Conservation (phyloP, 768 basidiomycete species). For the Cystobasidiopsis lactophilus region DNA sequence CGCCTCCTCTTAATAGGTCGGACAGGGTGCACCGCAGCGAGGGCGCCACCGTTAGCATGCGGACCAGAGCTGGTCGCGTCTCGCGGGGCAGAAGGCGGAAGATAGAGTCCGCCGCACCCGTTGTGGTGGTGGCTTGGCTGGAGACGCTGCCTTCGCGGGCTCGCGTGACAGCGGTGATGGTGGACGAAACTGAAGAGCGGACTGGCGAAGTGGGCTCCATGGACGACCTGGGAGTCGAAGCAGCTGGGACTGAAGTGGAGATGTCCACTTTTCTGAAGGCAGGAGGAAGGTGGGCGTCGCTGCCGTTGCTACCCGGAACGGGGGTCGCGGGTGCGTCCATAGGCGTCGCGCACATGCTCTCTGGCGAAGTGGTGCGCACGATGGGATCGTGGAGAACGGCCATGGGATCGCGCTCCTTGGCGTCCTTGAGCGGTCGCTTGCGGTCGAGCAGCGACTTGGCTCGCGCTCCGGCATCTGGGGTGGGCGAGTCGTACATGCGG, state of each 20-base stretch:
- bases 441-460: constrained; percentile 4
- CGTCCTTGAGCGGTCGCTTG: constrained; percentile 6
- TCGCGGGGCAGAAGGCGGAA: constrained; percentile 90
- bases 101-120: constrained; percentile 69
- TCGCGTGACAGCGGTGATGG: constrained; percentile 6
- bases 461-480: background rate
- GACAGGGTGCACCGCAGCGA: constrained; percentile 72
- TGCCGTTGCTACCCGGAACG: too few species aligned
- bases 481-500: background rate
- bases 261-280: background rate
- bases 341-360: background rate
- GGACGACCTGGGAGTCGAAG: background rate
- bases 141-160: constrained; percentile 19
- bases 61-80: constrained; percentile 62
- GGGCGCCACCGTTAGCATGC: constrained; percentile 87
- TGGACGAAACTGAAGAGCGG: background rate
- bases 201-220: background rate
- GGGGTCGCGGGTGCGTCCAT: background rate
- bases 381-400: background rate
- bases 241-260: background rate
- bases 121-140: constrained; percentile 38
- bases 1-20: constrained; percentile 43
- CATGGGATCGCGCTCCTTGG: constrained; percentile 9
- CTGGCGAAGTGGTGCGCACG: background rate
- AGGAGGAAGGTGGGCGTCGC: too few species aligned